phyloP scores from a whole-genome alignment of 305 asterid species.

The Fraxinus platypoda region DNA sequence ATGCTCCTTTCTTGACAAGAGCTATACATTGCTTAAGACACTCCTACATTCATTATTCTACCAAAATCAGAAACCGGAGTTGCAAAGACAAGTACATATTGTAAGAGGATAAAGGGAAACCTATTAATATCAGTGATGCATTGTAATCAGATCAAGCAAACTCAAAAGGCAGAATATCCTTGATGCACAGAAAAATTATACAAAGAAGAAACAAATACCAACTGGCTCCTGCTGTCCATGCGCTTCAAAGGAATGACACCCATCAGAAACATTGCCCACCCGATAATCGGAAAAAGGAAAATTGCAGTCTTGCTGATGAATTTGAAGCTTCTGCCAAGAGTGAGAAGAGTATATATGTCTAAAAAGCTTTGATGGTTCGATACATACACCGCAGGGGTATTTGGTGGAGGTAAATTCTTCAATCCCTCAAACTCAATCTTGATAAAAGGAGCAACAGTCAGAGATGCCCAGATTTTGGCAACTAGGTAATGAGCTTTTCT shows the following conservation, averaged over 20 bases:
- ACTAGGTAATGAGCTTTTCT: slow-evolving; percentile 71
- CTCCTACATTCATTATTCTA: slow-evolving; percentile 47
- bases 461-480: slow-evolving; percentile 77
- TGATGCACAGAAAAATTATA: slow-evolving; percentile 14
- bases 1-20: slow-evolving; percentile 84
- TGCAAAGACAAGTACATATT: not conserved
- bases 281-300: slow-evolving; percentile 84
- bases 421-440: slow-evolving; percentile 76
- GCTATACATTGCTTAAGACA: slow-evolving; percentile 83
- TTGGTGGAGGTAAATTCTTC: slow-evolving; percentile 70
- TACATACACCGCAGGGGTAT: slow-evolving; percentile 81
- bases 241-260: slow-evolving; percentile 96
- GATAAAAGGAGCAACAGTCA: slow-evolving; percentile 68
- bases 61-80: slow-evolving; percentile 14
- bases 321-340: slow-evolving; percentile 86
- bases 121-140: slow-evolving; percentile 1
- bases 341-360: slow-evolving; percentile 86
- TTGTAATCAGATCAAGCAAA: not conserved
- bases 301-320: slow-evolving; percentile 95
- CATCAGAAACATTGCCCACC: slow-evolving; percentile 95
- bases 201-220: slow-evolving; percentile 46
- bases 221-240: slow-evolving; percentile 91
- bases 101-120: not conserved
- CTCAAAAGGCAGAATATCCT: slow-evolving; percentile 10
- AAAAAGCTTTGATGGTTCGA: slow-evolving; percentile 96